phyloP scores from a whole-genome alignment of 495 filamentous ascomycete species.

The Penicilliopsis zonata region DNA sequence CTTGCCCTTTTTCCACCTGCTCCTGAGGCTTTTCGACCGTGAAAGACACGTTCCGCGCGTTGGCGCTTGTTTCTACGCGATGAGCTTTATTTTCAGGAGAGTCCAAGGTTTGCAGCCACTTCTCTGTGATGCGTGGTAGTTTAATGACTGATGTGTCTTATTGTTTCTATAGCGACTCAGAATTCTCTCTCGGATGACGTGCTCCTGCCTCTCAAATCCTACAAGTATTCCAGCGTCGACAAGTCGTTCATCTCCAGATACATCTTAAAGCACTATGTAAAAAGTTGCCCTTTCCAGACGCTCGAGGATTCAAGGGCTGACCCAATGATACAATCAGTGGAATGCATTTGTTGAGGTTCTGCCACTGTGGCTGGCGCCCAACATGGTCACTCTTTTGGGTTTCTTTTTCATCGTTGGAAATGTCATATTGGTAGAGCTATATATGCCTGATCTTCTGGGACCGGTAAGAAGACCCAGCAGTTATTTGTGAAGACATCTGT shows the following conservation, averaged over 20 bases:
- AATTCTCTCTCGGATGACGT: constrained; percentile 58
- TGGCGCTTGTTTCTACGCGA: too few species aligned
- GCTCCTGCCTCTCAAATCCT: constrained; percentile 74
- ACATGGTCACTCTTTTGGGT: constrained; percentile 91
- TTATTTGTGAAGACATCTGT: too few species aligned
- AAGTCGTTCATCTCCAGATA: constrained; percentile 91
- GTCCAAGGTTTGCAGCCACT: constrained; percentile 24
- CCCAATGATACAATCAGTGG: constrained; percentile 50
- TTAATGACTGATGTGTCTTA: not conserved
- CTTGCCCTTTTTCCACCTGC: not conserved
- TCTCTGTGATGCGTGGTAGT: not conserved
- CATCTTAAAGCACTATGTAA: constrained; percentile 88
- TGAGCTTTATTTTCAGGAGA: constrained; percentile 28
- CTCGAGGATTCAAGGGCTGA: not conserved
- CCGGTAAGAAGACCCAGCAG: constrained; percentile 48
- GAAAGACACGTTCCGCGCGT: too few species aligned
- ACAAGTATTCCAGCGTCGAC: constrained; percentile 95
- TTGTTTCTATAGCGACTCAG: constrained; percentile 29
- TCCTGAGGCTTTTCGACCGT: too few species aligned
- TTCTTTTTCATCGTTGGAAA: constrained; percentile 91
- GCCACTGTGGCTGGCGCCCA: constrained; percentile 92
- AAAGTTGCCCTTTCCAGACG: not conserved
- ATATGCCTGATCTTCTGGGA: constrained; percentile 84
- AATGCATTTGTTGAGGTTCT: constrained; percentile 90
- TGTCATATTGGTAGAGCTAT: constrained; percentile 64